Percentiles rank a stretch among this genome's conserved stretches.
These are phyloP conservation scores for Raphanus raphanistrum DNA, from an alignment of 345 rosid species.

Conservation along the genomic window DNA sequence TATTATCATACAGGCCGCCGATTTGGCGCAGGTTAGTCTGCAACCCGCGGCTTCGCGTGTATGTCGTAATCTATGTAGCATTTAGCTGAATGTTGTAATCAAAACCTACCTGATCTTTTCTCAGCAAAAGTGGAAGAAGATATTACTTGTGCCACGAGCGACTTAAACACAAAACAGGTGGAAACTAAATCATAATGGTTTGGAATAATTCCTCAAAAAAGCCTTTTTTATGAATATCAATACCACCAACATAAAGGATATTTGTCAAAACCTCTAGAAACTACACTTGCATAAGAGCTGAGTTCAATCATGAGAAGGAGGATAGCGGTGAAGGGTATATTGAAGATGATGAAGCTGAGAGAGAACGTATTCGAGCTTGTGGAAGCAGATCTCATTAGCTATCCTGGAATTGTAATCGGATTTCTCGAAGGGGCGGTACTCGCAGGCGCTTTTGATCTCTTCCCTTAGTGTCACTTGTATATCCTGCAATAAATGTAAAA, in stretches of 20 bases:
- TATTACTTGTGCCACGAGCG: no score
- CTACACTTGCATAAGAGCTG: background rate
- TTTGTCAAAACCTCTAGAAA: background rate
- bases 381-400: slow-evolving; percentile 75
- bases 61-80: no score
- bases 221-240: background rate
- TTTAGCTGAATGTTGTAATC: no score
- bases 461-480: slow-evolving; percentile 85
- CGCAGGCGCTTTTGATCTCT: slow-evolving; percentile 93
- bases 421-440: slow-evolving; percentile 96
- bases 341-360: slow-evolving; percentile 54
- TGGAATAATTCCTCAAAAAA: background rate
- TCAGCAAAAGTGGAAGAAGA: no score
- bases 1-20: no score
- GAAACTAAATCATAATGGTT: background rate
- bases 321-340: slow-evolving; percentile 47
- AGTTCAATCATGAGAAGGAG: slow-evolving; percentile 34
- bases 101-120: no score
- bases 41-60: no score
- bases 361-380: slow-evolving; percentile 60
- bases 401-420: slow-evolving; percentile 78
- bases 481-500: slow-evolving; percentile 47
- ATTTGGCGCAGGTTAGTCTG: no score
- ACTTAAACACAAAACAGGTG: background rate
- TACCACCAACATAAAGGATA: background rate